Percentiles rank a stretch among this genome's conserved stretches.
Conservation (phyloP, 306 rosid genomes). For the Nissolia schottii region DNA sequence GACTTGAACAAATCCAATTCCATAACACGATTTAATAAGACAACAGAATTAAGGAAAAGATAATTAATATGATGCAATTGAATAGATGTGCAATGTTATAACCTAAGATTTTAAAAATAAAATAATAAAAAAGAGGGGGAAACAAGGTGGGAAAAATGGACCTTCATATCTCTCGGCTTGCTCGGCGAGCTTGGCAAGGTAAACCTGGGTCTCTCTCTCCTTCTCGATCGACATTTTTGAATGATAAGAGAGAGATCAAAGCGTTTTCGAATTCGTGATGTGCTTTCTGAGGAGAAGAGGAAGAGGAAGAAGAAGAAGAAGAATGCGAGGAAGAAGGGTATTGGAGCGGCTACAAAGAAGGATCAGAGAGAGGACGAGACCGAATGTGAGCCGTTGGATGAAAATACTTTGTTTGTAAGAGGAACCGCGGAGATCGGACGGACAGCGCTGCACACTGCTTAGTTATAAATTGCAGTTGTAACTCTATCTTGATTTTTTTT, state of each 20-base stretch:
- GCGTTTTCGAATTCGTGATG: not conserved
- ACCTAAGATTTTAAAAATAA: too few relatives aligned
- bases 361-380: slow-evolving; percentile 47
- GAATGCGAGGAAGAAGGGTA: slow-evolving; percentile 38
- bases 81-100: slow-evolving; percentile 5
- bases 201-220: slow-evolving; percentile 87
- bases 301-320: not conserved
- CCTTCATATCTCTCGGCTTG: slow-evolving; percentile 97
- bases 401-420: slow-evolving; percentile 35
- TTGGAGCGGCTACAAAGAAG: slow-evolving; percentile 26
- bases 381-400: slow-evolving; percentile 55
- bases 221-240: slow-evolving; percentile 61
- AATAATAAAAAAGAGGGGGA: not conserved
- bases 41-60: not conserved
- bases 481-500: not conserved
- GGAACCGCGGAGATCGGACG: slow-evolving; percentile 47
- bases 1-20: not conserved
- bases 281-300: not conserved
- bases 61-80: not conserved
- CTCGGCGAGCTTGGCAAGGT: slow-evolving; percentile 90
- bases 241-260: slow-evolving; percentile 27
- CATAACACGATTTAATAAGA: not conserved
- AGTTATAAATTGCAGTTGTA: not conserved
- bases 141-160: not conserved
- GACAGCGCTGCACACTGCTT: not conserved